Percentiles rank a stretch among this genome's conserved stretches.
phyloP scores from a whole-genome alignment of 78 protist genomes.

The Dictyostelium capitatum region DNA sequence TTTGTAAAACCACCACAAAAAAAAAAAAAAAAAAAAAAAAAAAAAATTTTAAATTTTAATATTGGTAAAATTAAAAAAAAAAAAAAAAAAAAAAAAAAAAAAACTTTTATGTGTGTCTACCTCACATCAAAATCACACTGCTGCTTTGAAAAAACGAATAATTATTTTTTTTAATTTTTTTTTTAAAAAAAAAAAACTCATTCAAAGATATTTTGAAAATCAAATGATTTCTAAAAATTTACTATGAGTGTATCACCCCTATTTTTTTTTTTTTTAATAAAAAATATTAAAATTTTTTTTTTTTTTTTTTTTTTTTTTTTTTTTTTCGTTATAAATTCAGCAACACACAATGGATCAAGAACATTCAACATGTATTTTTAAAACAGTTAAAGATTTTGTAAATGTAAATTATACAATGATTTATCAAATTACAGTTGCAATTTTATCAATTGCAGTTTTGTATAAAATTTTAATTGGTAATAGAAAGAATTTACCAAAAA shows the following conservation, averaged over 20 bases:
- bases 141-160: neutral
- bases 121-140: neutral
- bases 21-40: neutral
- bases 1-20: neutral
- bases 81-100: neutral
- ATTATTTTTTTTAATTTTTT: neutral
- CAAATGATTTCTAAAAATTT: neutral
- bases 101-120: too few relatives aligned
- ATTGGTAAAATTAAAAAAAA: neutral
- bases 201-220: neutral
- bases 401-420: neutral
- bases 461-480: neutral
- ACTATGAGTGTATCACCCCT: too few relatives aligned
- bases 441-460: constrained; percentile 14
- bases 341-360: neutral
- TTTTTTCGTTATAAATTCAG: neutral
- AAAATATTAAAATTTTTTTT: neutral
- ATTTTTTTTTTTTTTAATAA: too few relatives aligned
- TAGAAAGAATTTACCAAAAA: constrained; percentile 20
- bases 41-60: neutral
- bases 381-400: neutral
- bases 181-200: too few relatives aligned
- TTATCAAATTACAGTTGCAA: neutral
- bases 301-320: constrained; percentile 7
- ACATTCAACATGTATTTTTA: neutral